Conservation (phyloP, 1,139 yeast species). For the Hemisphaericaspora xylofermentans region DNA sequence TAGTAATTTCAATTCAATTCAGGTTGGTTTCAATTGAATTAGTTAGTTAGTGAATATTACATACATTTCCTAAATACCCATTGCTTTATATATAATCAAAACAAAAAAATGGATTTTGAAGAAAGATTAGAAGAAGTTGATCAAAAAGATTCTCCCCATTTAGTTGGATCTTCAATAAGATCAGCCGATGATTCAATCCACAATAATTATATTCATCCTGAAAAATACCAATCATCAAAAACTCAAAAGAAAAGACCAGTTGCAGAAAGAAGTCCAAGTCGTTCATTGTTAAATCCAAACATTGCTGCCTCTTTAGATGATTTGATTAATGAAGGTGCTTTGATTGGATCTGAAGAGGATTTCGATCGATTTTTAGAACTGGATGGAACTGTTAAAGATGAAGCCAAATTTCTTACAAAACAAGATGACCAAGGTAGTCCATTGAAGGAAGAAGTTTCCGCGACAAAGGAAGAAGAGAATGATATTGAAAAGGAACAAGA, state of each 20-base stretch:
- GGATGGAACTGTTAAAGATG: constrained; percentile 51
- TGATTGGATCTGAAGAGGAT: constrained; percentile 56
- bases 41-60: no score
- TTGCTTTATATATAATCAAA: neutral
- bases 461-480: constrained; percentile 9
- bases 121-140: constrained; percentile 55
- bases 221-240: constrained; percentile 30
- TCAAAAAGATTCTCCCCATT: constrained; percentile 50
- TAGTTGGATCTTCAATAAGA: constrained; percentile 55
- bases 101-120: constrained; percentile 49
- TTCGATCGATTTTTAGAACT: constrained; percentile 53
- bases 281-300: constrained; percentile 17
- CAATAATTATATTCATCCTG: constrained; percentile 50
- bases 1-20: no score
- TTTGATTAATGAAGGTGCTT: constrained; percentile 59
- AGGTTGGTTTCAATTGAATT: neutral
- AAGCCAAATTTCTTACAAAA: constrained; percentile 30
- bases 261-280: constrained; percentile 5
- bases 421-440: constrained; percentile 6
- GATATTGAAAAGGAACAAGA: constrained; percentile 12
- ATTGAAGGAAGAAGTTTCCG: constrained; percentile 9
- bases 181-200: constrained; percentile 51
- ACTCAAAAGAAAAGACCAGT: constrained; percentile 5
- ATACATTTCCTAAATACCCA: neutral
- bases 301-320: constrained; percentile 54